Evolutionary conservation across 495 filamentous ascomycete genomes (phyloP).

Genomic region (Penicillium flavigenum): DNA sequence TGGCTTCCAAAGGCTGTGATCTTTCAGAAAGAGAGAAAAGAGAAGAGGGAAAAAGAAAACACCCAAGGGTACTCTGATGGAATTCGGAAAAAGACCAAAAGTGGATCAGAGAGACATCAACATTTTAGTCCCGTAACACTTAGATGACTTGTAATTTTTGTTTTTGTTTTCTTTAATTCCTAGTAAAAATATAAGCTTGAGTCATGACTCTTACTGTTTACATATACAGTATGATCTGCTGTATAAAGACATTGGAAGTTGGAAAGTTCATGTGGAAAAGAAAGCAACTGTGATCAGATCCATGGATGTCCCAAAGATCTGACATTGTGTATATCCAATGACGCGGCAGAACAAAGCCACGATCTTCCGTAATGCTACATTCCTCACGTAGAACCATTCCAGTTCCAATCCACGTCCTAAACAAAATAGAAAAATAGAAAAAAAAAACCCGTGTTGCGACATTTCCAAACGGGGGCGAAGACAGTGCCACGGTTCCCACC

Average conservation of each 20-base stretch:
- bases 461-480: constrained; percentile 8
- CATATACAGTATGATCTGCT: not conserved
- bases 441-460: not conserved
- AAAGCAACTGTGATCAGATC: constrained; percentile 1
- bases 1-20: constrained; percentile 7
- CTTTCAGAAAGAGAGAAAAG: not conserved
- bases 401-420: not conserved
- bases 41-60: constrained; percentile 16
- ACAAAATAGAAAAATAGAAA: not conserved
- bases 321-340: constrained; percentile 5
- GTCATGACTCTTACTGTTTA: not conserved
- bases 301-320: constrained; percentile 8
- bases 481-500: constrained; percentile 16
- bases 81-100: constrained; percentile 28
- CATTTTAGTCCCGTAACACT: constrained; percentile 30
- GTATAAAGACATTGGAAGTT: not conserved
- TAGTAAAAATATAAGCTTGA: no score
- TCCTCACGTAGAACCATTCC: not conserved
- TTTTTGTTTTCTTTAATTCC: no score
- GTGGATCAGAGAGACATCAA: constrained; percentile 33
- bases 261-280: not conserved
- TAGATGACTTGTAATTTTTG: constrained; percentile 31
- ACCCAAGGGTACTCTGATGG: constrained; percentile 14
- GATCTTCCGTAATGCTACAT: constrained; percentile 1
- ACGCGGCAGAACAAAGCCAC: constrained; percentile 11